Percentiles rank a stretch among this genome's conserved stretches.
These are phyloP conservation scores for Pulveroboletus sp. DNA, from an alignment of 1,284 basidiomycete species.

Conservation along the genomic window DNA sequence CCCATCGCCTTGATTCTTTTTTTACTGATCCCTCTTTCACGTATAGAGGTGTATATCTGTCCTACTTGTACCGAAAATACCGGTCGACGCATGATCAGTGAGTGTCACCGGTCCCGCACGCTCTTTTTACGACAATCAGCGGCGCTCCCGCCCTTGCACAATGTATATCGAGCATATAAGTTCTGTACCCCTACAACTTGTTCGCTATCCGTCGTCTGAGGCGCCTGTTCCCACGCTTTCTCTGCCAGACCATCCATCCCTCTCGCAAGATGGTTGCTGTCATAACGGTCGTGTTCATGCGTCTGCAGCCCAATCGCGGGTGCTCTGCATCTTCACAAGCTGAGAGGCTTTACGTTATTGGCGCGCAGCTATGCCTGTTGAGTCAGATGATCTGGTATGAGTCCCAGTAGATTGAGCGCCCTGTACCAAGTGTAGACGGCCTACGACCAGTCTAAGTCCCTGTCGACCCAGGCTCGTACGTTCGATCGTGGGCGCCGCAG, in stretches of 20 bases:
- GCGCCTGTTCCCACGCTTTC: slow-evolving; percentile 26
- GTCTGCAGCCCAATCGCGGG: slow-evolving; percentile 19
- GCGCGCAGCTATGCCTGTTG: slow-evolving; percentile 34
- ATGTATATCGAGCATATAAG: slow-evolving; percentile 38
- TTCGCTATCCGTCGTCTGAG: slow-evolving; percentile 35
- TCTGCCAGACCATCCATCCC: slow-evolving; percentile 34
- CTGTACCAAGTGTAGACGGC: slow-evolving; percentile 27
- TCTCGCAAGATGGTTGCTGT: slow-evolving; percentile 32
- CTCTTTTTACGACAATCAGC: slow-evolving; percentile 36
- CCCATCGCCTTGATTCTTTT: slow-evolving; percentile 5
- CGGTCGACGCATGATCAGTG: slow-evolving; percentile 70
- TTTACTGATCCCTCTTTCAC: slow-evolving; percentile 13
- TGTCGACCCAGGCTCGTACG: slow-evolving; percentile 4
- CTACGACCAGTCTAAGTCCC: slow-evolving; percentile 18
- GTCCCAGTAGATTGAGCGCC: slow-evolving; percentile 28
- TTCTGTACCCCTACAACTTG: slow-evolving; percentile 35
- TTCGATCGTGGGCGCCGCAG: not conserved
- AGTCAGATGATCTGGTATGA: slow-evolving; percentile 37
- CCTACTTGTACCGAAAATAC: slow-evolving; percentile 61
- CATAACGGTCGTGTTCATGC: slow-evolving; percentile 33
- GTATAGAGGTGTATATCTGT: slow-evolving; percentile 66
- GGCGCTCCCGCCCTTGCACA: slow-evolving; percentile 32
- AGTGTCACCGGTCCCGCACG: slow-evolving; percentile 49
- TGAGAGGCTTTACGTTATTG: slow-evolving; percentile 35
- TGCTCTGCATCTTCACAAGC: slow-evolving; percentile 30